phyloP scores from a whole-genome alignment of 2,329 filamentous ascomycete species.

The Trichophyton equinum region DNA sequence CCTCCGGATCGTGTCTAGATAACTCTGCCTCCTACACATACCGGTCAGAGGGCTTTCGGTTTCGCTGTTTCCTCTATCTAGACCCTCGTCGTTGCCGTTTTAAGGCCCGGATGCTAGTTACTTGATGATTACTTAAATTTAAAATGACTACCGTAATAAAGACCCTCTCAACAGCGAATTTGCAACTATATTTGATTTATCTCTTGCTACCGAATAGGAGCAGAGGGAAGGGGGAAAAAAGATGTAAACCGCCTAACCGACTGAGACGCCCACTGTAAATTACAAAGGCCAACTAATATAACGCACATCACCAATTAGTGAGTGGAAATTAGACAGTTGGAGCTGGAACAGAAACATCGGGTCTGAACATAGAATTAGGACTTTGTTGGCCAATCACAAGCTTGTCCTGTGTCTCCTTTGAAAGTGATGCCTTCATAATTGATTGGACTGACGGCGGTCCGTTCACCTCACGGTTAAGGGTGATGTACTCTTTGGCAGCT shows the following conservation, averaged over 20 bases:
- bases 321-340: not conserved
- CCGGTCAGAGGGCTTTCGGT: too few species aligned
- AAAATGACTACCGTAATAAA: too few species aligned
- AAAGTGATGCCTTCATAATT: slow-evolving; percentile 16
- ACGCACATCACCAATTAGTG: not conserved
- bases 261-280: not conserved
- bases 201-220: too few species aligned
- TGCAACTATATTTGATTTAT: too few species aligned
- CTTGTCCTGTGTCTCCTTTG: slow-evolving; percentile 2
- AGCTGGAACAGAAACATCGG: not conserved
- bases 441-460: slow-evolving; percentile 41
- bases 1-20: too few species aligned
- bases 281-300: not conserved
- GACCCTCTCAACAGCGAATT: too few species aligned
- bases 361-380: not conserved
- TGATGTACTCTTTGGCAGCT: slow-evolving; percentile 73
- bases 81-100: too few species aligned
- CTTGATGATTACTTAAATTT: too few species aligned
- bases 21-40: too few species aligned
- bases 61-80: too few species aligned
- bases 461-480: slow-evolving; percentile 74
- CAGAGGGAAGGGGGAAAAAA: not conserved
- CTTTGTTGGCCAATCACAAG: not conserved
- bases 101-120: too few species aligned
- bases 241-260: not conserved